Percentiles rank a stretch among this genome's conserved stretches.
Evolutionary conservation across 768 basidiomycete genomes (phyloP).

Genomic region (Rhizopogon vinicolor): DNA sequence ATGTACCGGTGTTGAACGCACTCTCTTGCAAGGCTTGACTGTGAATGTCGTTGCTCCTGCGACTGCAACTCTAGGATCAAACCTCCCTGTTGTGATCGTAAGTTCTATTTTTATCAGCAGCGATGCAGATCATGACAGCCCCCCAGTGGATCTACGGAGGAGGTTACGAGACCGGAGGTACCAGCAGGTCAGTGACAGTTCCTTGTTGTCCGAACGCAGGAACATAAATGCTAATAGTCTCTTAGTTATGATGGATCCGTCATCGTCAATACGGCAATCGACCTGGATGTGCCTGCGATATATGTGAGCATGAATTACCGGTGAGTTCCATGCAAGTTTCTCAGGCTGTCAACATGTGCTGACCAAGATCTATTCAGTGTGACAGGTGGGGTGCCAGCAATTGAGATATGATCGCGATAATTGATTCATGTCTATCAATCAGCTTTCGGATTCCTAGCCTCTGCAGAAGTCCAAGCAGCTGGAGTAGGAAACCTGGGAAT

Average conservation of each 20-base stretch:
- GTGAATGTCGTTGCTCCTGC: slow-evolving; percentile 48
- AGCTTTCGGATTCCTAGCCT: slow-evolving; percentile 38
- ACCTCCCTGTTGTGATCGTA: slow-evolving; percentile 52
- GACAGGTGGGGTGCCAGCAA: slow-evolving; percentile 5
- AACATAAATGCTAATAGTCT: neutral
- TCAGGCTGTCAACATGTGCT: neutral
- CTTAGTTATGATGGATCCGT: slow-evolving; percentile 11
- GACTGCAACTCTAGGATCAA: slow-evolving; percentile 32
- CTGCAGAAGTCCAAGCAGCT: slow-evolving; percentile 33
- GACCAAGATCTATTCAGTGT: slow-evolving; percentile 1
- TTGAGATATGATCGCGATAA: neutral
- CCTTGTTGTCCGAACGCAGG: neutral
- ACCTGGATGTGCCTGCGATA: slow-evolving; percentile 27
- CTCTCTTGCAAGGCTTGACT: slow-evolving; percentile 34
- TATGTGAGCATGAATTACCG: slow-evolving; percentile 39
- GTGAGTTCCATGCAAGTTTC: slow-evolving; percentile 14
- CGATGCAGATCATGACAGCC: neutral
- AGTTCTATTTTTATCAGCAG: slow-evolving; percentile 11
- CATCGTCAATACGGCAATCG: slow-evolving; percentile 29
- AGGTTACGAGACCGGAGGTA: slow-evolving; percentile 29
- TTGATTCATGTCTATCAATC: neutral
- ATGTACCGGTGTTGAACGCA: neutral
- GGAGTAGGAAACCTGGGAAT: slow-evolving; percentile 10
- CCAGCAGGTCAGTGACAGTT: slow-evolving; percentile 4
- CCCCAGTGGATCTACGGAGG: slow-evolving; percentile 31